These are phyloP conservation scores for Alloteropsis angusta DNA, from an alignment of 202 grass and related monocot species.

Conservation along the genomic window DNA sequence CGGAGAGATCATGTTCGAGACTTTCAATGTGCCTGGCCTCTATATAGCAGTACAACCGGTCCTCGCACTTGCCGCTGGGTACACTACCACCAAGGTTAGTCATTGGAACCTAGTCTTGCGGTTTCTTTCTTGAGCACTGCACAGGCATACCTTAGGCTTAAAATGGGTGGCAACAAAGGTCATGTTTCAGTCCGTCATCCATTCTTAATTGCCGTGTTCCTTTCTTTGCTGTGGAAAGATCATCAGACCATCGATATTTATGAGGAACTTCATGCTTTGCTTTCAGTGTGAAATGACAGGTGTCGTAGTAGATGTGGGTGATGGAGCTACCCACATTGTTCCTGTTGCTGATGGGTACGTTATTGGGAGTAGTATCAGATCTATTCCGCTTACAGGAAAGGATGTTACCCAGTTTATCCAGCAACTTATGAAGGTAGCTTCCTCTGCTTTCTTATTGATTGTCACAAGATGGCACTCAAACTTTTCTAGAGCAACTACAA, in stretches of 20 bases:
- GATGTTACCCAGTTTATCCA: constrained; percentile 96
- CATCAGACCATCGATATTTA: constrained; percentile 22
- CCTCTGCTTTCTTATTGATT: not conserved
- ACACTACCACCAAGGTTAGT: constrained; percentile 90
- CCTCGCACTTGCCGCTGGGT: constrained; percentile 86
- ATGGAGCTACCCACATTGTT: constrained; percentile 93
- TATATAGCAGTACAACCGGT: constrained; percentile 96
- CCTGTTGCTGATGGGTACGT: constrained; percentile 99
- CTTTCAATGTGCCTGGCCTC: constrained; percentile 89
- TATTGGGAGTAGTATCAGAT: constrained; percentile 94
- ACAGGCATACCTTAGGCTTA: not conserved
- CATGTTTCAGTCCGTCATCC: not conserved
- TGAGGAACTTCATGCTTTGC: constrained; percentile 30
- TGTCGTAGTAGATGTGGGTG: constrained; percentile 95
- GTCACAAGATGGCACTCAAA: not conserved
- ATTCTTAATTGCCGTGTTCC: not conserved
- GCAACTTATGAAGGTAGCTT: constrained; percentile 82
- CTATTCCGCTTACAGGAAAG: constrained; percentile 92
- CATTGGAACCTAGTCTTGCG: not conserved
- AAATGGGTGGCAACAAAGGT: not conserved
- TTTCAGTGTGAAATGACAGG: constrained; percentile 99
- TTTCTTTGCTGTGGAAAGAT: not conserved
- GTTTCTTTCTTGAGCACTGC: not conserved
- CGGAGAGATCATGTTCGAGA: constrained; percentile 99
- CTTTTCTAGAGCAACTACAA: not conserved